These are phyloP conservation scores for Amaranthus tricolor DNA, from an alignment of 179 eudicot species.

Conservation along the genomic window DNA sequence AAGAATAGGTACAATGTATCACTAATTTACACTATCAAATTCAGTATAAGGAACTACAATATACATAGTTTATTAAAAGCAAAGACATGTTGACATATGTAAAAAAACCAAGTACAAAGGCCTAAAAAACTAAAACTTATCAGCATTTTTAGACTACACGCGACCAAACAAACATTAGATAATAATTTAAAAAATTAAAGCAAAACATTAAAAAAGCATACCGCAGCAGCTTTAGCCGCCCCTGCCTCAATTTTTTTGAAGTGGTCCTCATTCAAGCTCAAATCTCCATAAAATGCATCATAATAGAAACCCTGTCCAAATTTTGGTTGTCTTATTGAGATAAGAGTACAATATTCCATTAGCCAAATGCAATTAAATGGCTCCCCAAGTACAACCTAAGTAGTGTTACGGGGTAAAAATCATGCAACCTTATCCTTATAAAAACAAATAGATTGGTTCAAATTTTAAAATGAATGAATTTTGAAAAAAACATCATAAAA, in stretches of 20 bases:
- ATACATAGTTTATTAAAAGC: too few species aligned
- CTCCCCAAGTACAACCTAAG: too few species aligned
- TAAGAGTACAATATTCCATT: too few species aligned
- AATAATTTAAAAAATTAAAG: neutral
- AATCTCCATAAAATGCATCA: slow-evolving; percentile 91
- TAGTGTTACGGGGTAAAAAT: too few species aligned
- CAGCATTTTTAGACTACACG: neutral
- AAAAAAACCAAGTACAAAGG: neutral
- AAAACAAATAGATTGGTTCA: too few species aligned
- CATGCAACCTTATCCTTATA: too few species aligned
- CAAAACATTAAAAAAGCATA: slow-evolving; percentile 26
- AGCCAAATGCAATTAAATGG: too few species aligned
- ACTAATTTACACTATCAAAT: too few species aligned
- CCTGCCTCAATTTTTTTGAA: slow-evolving; percentile 66
- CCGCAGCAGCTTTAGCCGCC: slow-evolving; percentile 78
- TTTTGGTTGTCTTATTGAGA: slow-evolving; percentile 2
- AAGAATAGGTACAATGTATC: too few species aligned
- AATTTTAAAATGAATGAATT: too few species aligned
- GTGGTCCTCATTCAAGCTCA: slow-evolving; percentile 87
- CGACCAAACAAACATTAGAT: neutral
- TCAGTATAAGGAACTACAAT: too few species aligned
- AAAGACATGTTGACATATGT: neutral
- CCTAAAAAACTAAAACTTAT: neutral
- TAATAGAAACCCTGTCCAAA: slow-evolving; percentile 80
- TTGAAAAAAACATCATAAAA: too few species aligned